Conservation (phyloP, 306 rosid genomes). For the Lathyrus sativus region DNA sequence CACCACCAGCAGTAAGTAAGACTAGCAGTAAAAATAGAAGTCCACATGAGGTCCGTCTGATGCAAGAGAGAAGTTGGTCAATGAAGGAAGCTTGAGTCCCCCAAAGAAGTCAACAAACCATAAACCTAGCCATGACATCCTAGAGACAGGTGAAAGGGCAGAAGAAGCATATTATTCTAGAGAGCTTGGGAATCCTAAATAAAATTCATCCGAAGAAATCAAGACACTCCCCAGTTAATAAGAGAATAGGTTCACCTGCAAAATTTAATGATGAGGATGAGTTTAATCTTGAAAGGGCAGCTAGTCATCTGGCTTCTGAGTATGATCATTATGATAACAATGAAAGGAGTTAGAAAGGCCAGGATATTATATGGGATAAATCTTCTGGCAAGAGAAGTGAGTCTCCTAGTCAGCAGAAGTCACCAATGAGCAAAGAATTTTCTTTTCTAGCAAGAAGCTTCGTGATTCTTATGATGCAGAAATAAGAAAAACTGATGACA, state of each 20-base stretch:
- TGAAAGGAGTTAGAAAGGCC: slow-evolving; percentile 48
- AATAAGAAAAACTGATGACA: slow-evolving; percentile 54
- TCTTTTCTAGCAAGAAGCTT: slow-evolving; percentile 51
- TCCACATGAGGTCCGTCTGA: slow-evolving; percentile 46
- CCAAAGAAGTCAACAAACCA: slow-evolving; percentile 53
- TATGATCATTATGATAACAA: slow-evolving; percentile 39
- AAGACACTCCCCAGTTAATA: slow-evolving; percentile 46
- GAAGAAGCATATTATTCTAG: slow-evolving; percentile 55
- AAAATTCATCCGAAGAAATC: slow-evolving; percentile 51
- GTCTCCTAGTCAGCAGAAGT: slow-evolving; percentile 47
- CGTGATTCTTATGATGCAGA: slow-evolving; percentile 46
- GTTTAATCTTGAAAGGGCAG: slow-evolving; percentile 53
- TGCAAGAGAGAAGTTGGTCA: slow-evolving; percentile 50
- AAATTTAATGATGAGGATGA: slow-evolving; percentile 46
- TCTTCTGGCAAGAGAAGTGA: slow-evolving; percentile 46
- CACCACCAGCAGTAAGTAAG: slow-evolving; percentile 53
- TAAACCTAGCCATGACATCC: slow-evolving; percentile 49
- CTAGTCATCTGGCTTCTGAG: slow-evolving; percentile 40
- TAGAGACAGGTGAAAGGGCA: slow-evolving; percentile 48
- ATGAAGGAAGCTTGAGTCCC: slow-evolving; percentile 56
- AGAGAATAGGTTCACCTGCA: slow-evolving; percentile 49
- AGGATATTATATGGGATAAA: slow-evolving; percentile 53
- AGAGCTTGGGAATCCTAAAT: slow-evolving; percentile 47
- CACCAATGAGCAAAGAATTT: slow-evolving; percentile 48
- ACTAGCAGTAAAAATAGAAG: slow-evolving; percentile 54